Evolutionary conservation across 2,329 filamentous ascomycete species (phyloP).

Genomic region (Sporothrix sp.): DNA sequence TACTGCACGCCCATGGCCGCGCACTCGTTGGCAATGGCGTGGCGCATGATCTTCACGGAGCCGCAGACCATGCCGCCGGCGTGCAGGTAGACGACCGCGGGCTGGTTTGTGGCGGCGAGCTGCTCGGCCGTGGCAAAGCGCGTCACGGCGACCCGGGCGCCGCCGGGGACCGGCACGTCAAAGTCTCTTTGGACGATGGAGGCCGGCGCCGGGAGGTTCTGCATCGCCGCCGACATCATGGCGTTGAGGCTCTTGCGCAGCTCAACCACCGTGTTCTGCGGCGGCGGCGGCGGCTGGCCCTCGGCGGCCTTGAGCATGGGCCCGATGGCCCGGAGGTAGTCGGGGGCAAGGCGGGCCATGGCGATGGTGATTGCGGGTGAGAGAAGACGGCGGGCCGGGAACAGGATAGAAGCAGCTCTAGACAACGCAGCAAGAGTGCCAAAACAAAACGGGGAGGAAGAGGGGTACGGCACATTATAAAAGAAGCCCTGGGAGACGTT

Average conservation of each 20-base stretch:
- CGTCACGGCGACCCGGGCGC: conserved; percentile 8
- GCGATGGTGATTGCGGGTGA: neutral
- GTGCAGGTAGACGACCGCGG: conserved; percentile 20
- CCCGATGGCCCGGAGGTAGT: conserved; percentile 14
- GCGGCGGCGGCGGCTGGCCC: neutral
- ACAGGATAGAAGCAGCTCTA: too few relatives aligned
- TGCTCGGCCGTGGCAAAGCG: conserved; percentile 16
- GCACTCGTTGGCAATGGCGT: conserved; percentile 16
- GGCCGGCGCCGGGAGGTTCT: neutral
- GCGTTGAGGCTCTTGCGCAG: neutral
- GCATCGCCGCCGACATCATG: neutral
- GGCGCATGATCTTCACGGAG: conserved; percentile 15
- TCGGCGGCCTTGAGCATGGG: conserved; percentile 8
- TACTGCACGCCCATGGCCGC: conserved; percentile 16
- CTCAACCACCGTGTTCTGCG: conserved; percentile 6
- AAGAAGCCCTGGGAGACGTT: neutral
- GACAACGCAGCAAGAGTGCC: too few relatives aligned
- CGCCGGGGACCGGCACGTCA: conserved; percentile 10
- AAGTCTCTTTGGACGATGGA: conserved; percentile 10
- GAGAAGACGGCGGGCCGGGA: too few relatives aligned
- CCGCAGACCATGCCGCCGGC: conserved; percentile 23
- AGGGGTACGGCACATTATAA: too few relatives aligned
- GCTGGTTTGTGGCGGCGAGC: conserved; percentile 1
- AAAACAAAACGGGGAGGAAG: neutral
- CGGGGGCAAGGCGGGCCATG: conserved; percentile 13